Evolutionary conservation across 148 eudicot genomes (phyloP), one percentile per base, ranked within the genome.

Genomic region (Limonium bicolor): DNA sequence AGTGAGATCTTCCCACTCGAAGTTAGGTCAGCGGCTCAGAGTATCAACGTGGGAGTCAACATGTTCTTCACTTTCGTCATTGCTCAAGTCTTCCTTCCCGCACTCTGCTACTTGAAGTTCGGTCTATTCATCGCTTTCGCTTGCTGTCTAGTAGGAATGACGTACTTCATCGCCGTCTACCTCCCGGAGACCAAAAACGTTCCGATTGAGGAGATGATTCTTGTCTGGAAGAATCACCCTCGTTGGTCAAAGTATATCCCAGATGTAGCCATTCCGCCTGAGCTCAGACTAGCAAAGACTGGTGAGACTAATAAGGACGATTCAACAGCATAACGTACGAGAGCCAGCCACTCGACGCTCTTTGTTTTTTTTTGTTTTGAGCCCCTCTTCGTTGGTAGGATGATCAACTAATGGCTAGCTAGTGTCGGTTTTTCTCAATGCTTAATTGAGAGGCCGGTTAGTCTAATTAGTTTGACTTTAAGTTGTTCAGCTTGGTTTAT

Each of bases 1-100:
- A 86, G 93, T 41, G 96, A 86, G 67, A 66, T 81, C 44, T 86
- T 86, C 50, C 96, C 96, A 1, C 50, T 86, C n/a, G 94, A 86
- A 53, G 82, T 82, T 3, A 53, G 96, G 19, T 86, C 96, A 2
- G 96, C 96, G 8, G 93, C 87, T 16, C 96, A 86, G 37, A 78
- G 93, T 51, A 71, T 86, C 42, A 84, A 82, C 6, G 96, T 86
- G 11, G 79, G 87, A 28, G 86, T 81, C 20, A 86, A 86, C 48
- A 74, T 86, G 30, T 51, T 86, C 62, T 86, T 86, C 72, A 86
- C 96, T n/a, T 80, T 80, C 17, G 18, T 71, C 27, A 78, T 86
- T 12, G 96, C 81, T 4, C 96, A 86, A 54, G 65, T 66, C 36
- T 86, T 86, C 48, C 77, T 78, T 5, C 64, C 72, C 20, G 67